A percentile compares a stretch with the other conserved stretches of the same genome.
These are phyloP conservation scores for Thermomucor indicae-seudaticae DNA, from an alignment of 371 early-diverging fungal species.

Conservation along the genomic window DNA sequence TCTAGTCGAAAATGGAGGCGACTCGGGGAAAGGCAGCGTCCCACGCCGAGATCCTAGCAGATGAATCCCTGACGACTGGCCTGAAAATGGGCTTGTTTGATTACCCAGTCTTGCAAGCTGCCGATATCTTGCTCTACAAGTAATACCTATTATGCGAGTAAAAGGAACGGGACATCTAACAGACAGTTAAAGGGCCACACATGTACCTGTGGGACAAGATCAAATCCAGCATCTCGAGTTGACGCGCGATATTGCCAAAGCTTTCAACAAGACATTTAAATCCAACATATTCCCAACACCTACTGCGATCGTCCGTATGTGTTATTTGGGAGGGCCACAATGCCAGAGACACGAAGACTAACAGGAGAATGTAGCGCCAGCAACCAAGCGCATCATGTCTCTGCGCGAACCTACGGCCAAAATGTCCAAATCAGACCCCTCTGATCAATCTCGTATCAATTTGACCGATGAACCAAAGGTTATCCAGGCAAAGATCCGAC, in stretches of 20 bases:
- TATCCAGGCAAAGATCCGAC: constrained; percentile 68
- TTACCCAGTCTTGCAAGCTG: constrained; percentile 92
- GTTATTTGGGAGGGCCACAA: neutral
- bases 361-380: constrained; percentile 21
- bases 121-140: constrained; percentile 90
- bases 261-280: constrained; percentile 72
- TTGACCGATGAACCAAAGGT: constrained; percentile 66
- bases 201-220: constrained; percentile 94
- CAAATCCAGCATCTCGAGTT: constrained; percentile 92
- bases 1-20: constrained; percentile 44
- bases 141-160: constrained; percentile 8
- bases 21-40: constrained; percentile 11
- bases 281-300: constrained; percentile 66
- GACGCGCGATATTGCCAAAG: constrained; percentile 67
- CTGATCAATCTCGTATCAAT: constrained; percentile 70
- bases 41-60: constrained; percentile 43
- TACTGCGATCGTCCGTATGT: constrained; percentile 58
- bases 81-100: constrained; percentile 80
- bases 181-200: constrained; percentile 56
- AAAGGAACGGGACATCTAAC: neutral
- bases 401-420: constrained; percentile 72
- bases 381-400: constrained; percentile 82
- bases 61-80: constrained; percentile 44
- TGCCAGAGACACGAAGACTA: neutral
- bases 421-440: constrained; percentile 91